Evolutionary conservation across 345 rosid genomes (phyloP), one percentile per base, ranked within the genome.

Genomic region (Durio zibethinus): DNA sequence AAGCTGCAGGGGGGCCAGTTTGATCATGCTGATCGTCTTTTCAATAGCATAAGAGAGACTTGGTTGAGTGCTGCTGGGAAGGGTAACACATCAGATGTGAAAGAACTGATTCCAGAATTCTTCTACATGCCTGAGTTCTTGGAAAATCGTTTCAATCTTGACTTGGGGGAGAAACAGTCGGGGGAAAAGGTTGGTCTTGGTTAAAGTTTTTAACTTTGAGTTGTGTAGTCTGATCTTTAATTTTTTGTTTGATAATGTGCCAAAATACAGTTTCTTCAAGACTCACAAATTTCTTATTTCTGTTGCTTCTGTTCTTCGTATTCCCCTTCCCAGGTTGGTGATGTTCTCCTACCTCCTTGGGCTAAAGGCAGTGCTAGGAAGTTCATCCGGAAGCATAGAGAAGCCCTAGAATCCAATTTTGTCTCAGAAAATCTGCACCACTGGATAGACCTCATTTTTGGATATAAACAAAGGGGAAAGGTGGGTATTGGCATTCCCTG

Each of bases 1-100:
- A 97, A 97, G 90, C 92, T 97, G 68, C 99, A 97, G 80, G 99
- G 99, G 42, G 99, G 99, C 70, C 98, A 97, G 86, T 97, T 97
- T 63, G 99, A 97, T 84, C 99, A 97, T 84, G 99, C 99, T 80
- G 99, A 97, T 88, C 93, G 99, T 79, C 98, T 97, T 78, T 97
- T 97, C 81, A 92, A 90, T 84, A 85, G 95, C 80, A 79, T 97
- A 76, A 84, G 87, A 90, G 99, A 94, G 70, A 97, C 99, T 80
- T 97, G 99, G 99, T 84, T 78, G 68, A 97, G 99, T 89, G 99
- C 98, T 76, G 97, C 99, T 48, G 99, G 99, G 82, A 94, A 88
- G 80, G 97, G 97, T 45, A 94, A 97, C 81, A 97, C 98, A 52
- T 94, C 98, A 67, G 99, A 97, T 86, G 99, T 97, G 78, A 97